A percentile compares a stretch with the other conserved stretches of the same genome.
These are phyloP conservation scores for Citrullus colocynthis DNA, from an alignment of 306 rosid species.

Conservation along the genomic window DNA sequence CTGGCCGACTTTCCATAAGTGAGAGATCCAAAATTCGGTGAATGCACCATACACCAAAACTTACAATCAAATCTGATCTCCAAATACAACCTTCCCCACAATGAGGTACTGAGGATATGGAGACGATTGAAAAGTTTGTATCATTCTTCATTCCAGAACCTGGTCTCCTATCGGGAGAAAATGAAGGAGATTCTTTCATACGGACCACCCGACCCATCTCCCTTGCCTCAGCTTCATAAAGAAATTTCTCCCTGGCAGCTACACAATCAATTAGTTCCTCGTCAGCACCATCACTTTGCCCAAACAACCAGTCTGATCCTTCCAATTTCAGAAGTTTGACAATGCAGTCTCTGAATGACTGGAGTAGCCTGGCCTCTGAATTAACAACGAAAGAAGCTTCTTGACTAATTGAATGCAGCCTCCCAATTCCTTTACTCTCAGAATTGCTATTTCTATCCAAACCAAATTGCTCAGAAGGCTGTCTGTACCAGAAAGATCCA, in stretches of 20 bases:
- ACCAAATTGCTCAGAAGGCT: conserved; percentile 90
- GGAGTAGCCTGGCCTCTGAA: conserved; percentile 68
- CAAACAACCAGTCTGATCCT: conserved; percentile 89
- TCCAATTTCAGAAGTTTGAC: conserved; percentile 69
- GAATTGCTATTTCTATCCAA: conserved; percentile 34
- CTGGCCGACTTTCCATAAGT: conserved; percentile 95
- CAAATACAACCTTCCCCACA: conserved; percentile 95
- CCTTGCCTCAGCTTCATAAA: conserved; percentile 61
- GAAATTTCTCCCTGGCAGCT: conserved; percentile 77
- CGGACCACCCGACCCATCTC: conserved; percentile 34
- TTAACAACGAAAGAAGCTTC: conserved; percentile 42
- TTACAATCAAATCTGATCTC: conserved; percentile 61
- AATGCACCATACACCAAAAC: conserved; percentile 99
- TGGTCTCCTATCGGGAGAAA: conserved; percentile 38
- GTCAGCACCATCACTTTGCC: conserved; percentile 77
- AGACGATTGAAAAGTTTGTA: conserved; percentile 17
- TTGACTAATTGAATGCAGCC: conserved; percentile 27
- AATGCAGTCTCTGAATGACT: conserved; percentile 68
- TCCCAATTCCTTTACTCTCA: conserved; percentile 33
- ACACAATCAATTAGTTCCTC: conserved; percentile 86
- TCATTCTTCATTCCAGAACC: conserved; percentile 37
- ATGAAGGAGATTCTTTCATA: conserved; percentile 35
- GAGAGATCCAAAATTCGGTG: conserved; percentile 84
- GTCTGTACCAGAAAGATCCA: conserved; percentile 81
- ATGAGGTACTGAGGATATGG: conserved; percentile 51